Percentiles rank a stretch among this genome's conserved stretches.
phyloP scores from a whole-genome alignment of 73 alveolate species.

The Paramecium pentaurelia region DNA sequence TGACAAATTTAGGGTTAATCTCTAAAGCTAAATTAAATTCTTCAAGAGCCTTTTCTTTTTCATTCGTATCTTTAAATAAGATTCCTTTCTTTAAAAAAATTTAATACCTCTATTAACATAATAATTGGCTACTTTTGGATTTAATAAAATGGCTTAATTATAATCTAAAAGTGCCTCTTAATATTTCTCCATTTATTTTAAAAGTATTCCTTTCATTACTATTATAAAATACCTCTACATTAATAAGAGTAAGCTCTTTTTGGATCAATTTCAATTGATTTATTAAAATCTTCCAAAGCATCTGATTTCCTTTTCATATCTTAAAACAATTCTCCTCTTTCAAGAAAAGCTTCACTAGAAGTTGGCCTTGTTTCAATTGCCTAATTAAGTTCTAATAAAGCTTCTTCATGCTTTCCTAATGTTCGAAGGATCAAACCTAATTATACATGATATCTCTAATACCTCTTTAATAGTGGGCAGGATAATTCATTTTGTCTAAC shows the following conservation, averaged over 20 bases:
- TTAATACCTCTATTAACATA: neutral
- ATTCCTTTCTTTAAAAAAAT: neutral
- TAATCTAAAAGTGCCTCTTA: neutral
- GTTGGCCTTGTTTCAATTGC: neutral
- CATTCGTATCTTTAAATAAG: neutral
- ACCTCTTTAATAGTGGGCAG: neutral
- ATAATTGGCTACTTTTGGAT: neutral
- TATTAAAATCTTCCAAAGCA: neutral
- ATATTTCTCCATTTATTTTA: neutral
- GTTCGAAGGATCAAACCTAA: neutral
- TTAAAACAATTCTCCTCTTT: neutral
- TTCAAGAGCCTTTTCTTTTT: neutral
- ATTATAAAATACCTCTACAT: neutral
- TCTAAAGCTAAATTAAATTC: neutral
- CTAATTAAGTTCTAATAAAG: neutral
- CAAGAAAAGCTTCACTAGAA: neutral
- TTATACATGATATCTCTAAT: neutral
- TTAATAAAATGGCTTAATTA: neutral
- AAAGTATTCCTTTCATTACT: neutral
- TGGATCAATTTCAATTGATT: neutral
- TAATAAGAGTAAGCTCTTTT: neutral
- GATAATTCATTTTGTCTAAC: neutral
- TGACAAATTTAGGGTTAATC: neutral
- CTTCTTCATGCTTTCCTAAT: neutral
- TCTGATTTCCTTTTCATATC: neutral